Evolutionary conservation across 345 rosid genomes (phyloP), one percentile per base, ranked within the genome.

Genomic region (Gossypium stocksii): DNA sequence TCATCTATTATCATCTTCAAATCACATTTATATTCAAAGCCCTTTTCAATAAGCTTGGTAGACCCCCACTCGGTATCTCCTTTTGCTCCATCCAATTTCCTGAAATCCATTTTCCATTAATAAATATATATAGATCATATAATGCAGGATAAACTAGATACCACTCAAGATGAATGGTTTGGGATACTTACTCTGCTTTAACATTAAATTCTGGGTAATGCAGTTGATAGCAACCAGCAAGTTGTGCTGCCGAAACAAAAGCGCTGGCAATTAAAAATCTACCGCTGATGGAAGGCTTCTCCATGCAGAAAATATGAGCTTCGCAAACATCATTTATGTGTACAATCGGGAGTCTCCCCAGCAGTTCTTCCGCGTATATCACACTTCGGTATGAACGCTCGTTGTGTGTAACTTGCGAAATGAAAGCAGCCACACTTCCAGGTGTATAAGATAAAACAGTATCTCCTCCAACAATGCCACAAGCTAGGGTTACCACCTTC

Each of bases 241-340:
- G 64, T 34, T 80, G 80, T 9, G 74, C 70, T 1, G 66, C 46
- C 5, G 82, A 64, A 63, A 63, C 61, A 34, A 27, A 66, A 4
- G 52, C 13, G 44, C 27, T 80, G 22, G 67, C 67, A 38, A n/a
- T 17, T 63, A 63, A 63, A 70, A 80, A 80, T 69, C 89, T 74
- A 14, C 86, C 89, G 13, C 3, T 77, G 69, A 82, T 80, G 2
- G 83, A 77, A 49, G 74, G 67, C 15, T 77, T 70, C 71, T 82
- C 78, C 74, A 80, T 75, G 69, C 84, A 80, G 75, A 86, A 80
- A 11, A 84, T 51, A 8, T 74, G 85, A 1, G 86, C 87, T 46
- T 83, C 80, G 34, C 86, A 79, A 2, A 74, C 87, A 68, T 86
- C 91, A 15, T 86, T 83, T 8, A 86, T 58, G 74, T 83, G 89